Evolutionary conservation across 192 early-diverging fungal species (phyloP).

Genomic region (Coemansia sp.): DNA sequence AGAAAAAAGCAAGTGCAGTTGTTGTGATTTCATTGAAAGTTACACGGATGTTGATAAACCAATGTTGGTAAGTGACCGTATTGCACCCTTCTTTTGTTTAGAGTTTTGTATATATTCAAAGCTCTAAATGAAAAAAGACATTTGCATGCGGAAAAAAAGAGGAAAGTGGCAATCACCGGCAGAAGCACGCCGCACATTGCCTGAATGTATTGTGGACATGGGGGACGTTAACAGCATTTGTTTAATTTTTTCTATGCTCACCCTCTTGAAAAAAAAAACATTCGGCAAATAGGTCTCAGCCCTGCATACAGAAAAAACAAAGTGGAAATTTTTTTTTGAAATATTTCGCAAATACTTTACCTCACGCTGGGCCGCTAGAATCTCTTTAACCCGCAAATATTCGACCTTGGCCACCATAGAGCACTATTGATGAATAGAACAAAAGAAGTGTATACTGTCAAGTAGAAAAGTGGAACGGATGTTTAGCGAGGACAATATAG

Average conservation of each 20-base stretch:
- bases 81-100: neutral
- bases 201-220: neutral
- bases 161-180: neutral
- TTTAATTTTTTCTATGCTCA: no score
- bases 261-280: neutral
- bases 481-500: no score
- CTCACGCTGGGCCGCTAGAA: slow-evolving; percentile 71
- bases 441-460: neutral
- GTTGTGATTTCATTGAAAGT: neutral
- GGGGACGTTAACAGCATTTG: no score
- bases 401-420: slow-evolving; percentile 87
- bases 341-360: slow-evolving; percentile 26
- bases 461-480: neutral
- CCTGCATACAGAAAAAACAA: neutral
- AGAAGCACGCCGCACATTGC: neutral
- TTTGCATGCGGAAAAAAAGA: neutral
- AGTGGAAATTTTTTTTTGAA: neutral
- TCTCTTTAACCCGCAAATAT: slow-evolving; percentile 73
- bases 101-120: neutral
- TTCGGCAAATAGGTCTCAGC: neutral
- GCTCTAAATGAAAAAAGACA: neutral
- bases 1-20: neutral
- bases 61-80: neutral
- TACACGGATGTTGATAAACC: neutral
- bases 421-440: slow-evolving; percentile 60